These are phyloP conservation scores for Sporothrix phasma DNA, from an alignment of 2,329 filamentous ascomycete genomes.

Conservation along the genomic window DNA sequence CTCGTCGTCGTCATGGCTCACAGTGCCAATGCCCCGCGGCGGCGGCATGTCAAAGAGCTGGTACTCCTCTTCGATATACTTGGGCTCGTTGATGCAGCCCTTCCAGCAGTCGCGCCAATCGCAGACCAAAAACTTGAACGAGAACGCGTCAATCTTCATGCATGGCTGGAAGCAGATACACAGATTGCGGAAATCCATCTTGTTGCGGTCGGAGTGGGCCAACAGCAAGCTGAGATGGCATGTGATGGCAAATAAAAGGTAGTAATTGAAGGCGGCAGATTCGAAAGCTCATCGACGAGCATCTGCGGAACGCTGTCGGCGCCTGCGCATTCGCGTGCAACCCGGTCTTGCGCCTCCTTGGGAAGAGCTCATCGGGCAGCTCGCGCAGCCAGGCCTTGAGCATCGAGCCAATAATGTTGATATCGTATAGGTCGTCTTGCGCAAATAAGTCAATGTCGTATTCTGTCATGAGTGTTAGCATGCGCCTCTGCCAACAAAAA, in stretches of 20 bases:
- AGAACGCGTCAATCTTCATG: constrained; percentile 91
- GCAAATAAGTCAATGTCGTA: constrained; percentile 84
- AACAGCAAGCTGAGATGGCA: constrained; percentile 88
- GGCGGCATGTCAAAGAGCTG: constrained; percentile 48
- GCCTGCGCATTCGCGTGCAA: constrained; percentile 69
- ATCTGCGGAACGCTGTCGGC: constrained; percentile 73
- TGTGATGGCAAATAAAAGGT: constrained; percentile 92
- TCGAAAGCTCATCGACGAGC: constrained; percentile 79
- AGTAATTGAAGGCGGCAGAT: constrained; percentile 94
- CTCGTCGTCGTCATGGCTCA: constrained; percentile 15
- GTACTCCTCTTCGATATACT: constrained; percentile 63
- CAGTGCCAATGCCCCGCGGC: constrained; percentile 37
- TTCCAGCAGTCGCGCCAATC: constrained; percentile 98
- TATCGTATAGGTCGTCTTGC: constrained; percentile 81
- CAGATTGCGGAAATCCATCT: constrained; percentile 93
- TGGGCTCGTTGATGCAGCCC: constrained; percentile 83
- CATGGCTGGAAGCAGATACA: constrained; percentile 97
- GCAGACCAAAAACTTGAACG: constrained; percentile 89
- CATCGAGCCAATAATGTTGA: constrained; percentile 92
- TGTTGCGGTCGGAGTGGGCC: constrained; percentile 89
- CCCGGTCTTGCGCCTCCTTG: constrained; percentile 68
- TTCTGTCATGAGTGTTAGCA: constrained; percentile 38
- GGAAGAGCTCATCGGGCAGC: constrained; percentile 88
- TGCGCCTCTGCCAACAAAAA: no score
- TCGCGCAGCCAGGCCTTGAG: constrained; percentile 94